phyloP scores from a whole-genome alignment of 768 basidiomycete species.

The Pluteus cervinus region DNA sequence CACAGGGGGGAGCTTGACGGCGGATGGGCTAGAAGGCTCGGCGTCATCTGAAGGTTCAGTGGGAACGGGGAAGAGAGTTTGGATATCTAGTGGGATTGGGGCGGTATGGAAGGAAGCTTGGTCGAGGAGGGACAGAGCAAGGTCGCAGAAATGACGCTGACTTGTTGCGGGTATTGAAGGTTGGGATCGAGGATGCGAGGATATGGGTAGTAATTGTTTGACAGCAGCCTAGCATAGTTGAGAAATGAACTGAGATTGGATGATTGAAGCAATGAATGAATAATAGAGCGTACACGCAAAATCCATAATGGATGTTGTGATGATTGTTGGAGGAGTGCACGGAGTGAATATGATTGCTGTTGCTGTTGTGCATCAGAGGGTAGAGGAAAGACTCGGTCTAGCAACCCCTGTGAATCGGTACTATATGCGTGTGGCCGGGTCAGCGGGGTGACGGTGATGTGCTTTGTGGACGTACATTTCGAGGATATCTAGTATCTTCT shows the following conservation, averaged over 20 bases:
- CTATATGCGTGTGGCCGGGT: conserved; percentile 29
- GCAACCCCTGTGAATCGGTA: conserved; percentile 66
- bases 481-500: conserved; percentile 57
- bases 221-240: conserved; percentile 47
- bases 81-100: conserved; percentile 38
- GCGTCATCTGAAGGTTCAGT: conserved; percentile 9
- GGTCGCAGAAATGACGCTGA: conserved; percentile 69
- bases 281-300: conserved; percentile 49
- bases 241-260: conserved; percentile 10
- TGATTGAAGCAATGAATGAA: conserved; percentile 13
- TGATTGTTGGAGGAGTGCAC: conserved; percentile 49
- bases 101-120: conserved; percentile 52
- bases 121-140: conserved; percentile 66
- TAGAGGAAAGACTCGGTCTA: conserved; percentile 73
- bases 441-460: not conserved
- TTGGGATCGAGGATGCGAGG: conserved; percentile 58
- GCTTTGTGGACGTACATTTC: conserved; percentile 35
- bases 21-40: conserved; percentile 11
- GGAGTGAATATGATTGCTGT: conserved; percentile 37
- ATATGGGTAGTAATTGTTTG: conserved; percentile 60
- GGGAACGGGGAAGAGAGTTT: conserved; percentile 31
- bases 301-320: conserved; percentile 47
- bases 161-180: conserved; percentile 59
- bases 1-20: conserved; percentile 6
- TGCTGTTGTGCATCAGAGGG: conserved; percentile 29